Evolutionary conservation across 768 basidiomycete species (phyloP).

Genomic region (Serendipita indica): DNA sequence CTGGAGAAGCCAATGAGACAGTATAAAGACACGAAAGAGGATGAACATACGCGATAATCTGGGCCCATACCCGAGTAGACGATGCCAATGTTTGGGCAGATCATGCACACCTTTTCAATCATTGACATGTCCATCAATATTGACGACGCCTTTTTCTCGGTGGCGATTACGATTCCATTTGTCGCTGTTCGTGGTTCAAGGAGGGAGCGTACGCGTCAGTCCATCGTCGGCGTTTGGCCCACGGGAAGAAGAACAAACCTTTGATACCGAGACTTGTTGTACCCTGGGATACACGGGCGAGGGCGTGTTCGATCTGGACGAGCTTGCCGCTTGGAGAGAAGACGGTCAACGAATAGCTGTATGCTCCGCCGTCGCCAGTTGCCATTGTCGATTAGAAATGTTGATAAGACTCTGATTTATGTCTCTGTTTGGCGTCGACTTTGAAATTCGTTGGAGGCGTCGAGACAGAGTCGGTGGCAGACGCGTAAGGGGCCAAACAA

Average conservation of each 20-base stretch:
- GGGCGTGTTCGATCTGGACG: slow-evolving; percentile 98
- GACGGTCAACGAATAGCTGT: slow-evolving; percentile 97
- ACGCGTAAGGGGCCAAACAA: too few species aligned
- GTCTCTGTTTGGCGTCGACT: too few species aligned
- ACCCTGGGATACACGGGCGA: slow-evolving; percentile 89
- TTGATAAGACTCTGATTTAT: too few species aligned
- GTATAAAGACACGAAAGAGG: background rate
- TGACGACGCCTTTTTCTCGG: slow-evolving; percentile 98
- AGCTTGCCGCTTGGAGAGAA: slow-evolving; percentile 99
- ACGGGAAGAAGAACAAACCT: slow-evolving; percentile 36
- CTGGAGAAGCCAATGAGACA: background rate
- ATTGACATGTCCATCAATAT: slow-evolving; percentile 95
- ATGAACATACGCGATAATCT: slow-evolving; percentile 51
- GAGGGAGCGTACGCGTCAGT: background rate
- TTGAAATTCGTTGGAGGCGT: too few species aligned
- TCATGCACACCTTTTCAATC: slow-evolving; percentile 91
- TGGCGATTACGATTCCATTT: slow-evolving; percentile 98
- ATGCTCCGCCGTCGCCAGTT: slow-evolving; percentile 67
- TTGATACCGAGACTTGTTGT: slow-evolving; percentile 98
- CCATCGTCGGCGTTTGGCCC: background rate
- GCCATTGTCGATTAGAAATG: slow-evolving; percentile 38
- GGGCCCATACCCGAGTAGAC: slow-evolving; percentile 99
- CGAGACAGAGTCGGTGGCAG: too few species aligned
- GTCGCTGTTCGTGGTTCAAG: slow-evolving; percentile 45
- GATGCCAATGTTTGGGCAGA: slow-evolving; percentile 98